Base-by-base conservation (phyloP, 768 basidiomycete species). In the Pleurotus platypus region DNA sequence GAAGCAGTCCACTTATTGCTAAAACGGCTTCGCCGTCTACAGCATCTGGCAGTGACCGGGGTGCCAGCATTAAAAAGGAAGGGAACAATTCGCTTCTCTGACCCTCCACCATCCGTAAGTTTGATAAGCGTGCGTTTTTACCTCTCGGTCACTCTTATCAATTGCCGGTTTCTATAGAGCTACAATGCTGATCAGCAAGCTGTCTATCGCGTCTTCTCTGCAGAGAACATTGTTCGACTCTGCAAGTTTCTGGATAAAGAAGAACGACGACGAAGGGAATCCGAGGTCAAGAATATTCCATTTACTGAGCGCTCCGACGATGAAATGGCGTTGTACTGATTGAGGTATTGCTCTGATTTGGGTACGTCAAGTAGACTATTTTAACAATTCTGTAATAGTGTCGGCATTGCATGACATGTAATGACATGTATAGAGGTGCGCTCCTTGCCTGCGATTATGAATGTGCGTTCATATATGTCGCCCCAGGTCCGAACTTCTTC, bases 161-260 rank as follows among this genome's bases (percentile, higher is more conserved):
- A 24, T 27, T n/a, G 18, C 24, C 15, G 27, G 18, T 22, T 56
- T 37, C 30, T 49, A 37, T 66, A 93, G 91, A 77, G 80, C 30
- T 80, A 82, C 67, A 84, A 86, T 62, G 72, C 75, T 18, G 82
- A 84, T 66, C 90, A 92, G 64, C 76, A 79, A 62, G 77, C 82
- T 0, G 82, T 83, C 5, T 94, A 89, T 69, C 85, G 89, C 61
- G 93, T 92, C 39, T 96, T 91, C 67, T 87, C 78, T 27, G 88
- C 87, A 20, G 71, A 78, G 49, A 90, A 88, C 42, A 75, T 97
- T 8, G 64, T 59, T 11, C 78, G 78, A 2, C 73, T 97, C 11
- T 75, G 88, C 46, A 68, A 69, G 24, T 92, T 90, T 69, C 68
- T 96, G 62, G 84, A 89, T 69, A 87, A 89, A 71, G 87, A 89